Conservation (phyloP, 208 protist species). For the Acanthamoeba sp. region DNA sequence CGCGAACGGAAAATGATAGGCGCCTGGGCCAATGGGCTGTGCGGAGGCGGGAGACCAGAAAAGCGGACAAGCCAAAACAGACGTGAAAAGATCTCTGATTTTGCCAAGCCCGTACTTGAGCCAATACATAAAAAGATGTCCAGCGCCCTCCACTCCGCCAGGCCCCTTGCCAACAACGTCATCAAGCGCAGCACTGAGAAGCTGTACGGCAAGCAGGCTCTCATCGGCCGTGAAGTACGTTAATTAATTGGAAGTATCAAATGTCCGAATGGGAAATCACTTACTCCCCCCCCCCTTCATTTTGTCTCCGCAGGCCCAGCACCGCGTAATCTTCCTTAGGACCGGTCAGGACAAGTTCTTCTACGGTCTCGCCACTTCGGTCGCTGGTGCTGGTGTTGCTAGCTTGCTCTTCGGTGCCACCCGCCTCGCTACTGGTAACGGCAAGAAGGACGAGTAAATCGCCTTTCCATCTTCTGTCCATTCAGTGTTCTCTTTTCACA, state of each 20-base stretch:
- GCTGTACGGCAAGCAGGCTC: constrained; percentile 24
- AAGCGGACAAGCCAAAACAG: background rate
- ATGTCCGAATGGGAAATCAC: background rate
- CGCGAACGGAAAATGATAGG: background rate
- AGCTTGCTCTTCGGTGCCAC: background rate
- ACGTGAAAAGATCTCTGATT: background rate
- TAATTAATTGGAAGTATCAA: background rate
- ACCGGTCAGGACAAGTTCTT: constrained; percentile 22
- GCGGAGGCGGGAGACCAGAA: background rate
- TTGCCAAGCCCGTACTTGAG: no score
- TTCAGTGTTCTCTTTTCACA: constrained; percentile 2
- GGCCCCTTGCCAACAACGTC: background rate
- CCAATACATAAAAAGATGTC: background rate
- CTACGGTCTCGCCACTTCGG: background rate
- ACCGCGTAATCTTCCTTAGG: constrained; percentile 43
- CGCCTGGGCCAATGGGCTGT: background rate
- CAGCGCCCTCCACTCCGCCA: constrained; percentile 43
- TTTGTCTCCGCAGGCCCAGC: background rate
- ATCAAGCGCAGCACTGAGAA: constrained; percentile 48
- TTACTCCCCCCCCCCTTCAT: constrained; percentile 1
- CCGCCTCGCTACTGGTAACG: background rate
- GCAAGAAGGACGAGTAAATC: constrained; percentile 38
- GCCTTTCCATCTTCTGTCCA: background rate
- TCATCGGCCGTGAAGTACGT: constrained; percentile 13
- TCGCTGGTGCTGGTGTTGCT: constrained; percentile 29